Base-by-base conservation (phyloP, 495 filamentous ascomycete species). In the Neurospora sp. region DNA sequence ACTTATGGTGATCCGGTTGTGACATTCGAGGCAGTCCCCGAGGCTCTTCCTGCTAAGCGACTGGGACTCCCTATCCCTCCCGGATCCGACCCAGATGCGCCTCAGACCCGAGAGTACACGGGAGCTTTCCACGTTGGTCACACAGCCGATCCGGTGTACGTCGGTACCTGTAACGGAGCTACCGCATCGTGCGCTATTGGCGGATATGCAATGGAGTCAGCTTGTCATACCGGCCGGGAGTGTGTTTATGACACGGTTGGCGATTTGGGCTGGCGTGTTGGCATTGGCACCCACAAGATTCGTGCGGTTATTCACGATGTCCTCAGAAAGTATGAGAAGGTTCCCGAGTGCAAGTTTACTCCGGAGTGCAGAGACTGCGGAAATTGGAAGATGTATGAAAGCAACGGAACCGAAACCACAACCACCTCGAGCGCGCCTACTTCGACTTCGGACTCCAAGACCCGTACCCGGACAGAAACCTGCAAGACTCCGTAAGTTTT, bases 61-160 rank as follows among this genome's bases (percentile, higher is more conserved):
- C 84, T 99, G 5, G 96, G 94, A 44, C 89, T 99, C 41, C 95
- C 95, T 0, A 87, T 89, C 2, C 96, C 96, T 9, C 96, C 96
- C 4, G 92, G 90, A 27, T 81, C 90, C 71, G 87, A 91, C 75
- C 85, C 92, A 44, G 84, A 87, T 39, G 82, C 89, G 37, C 92
- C 92, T 10, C 92, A 96, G 73, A 85, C 85, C 4, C 86, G 93
- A 14, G 82, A 86, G 69, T 87, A 87, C 75, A 96, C 92, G 3
- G 95, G 93, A 3, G 85, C 91, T n/a, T 97, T 89, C 76, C 96
- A 99, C 81, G 93, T 98, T 78, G 96, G 96, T 8, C 93, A 98
- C 78, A 98, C 93, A 6, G 96, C 96, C 9, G 96, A 99, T 81
- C 96, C 96, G 0, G 88, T 99, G 7, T 99, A 90, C 78, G 94